Percentiles rank a stretch among this genome's conserved stretches.
Conservation (phyloP, 108 stramenopile species). For the Conticribra weissflogii region DNA sequence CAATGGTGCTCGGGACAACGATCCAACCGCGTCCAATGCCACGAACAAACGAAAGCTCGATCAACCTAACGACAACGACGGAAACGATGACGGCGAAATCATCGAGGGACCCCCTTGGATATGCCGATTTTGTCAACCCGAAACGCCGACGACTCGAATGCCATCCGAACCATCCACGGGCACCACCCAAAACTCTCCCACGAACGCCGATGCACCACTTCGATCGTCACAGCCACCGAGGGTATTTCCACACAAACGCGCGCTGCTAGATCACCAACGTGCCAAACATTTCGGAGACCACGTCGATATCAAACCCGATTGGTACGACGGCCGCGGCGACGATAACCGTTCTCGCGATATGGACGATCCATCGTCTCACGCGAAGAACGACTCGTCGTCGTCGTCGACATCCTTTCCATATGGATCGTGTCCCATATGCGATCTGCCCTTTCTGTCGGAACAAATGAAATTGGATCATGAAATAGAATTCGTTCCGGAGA, state of each 20-base stretch:
- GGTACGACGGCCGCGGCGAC: slow-evolving; percentile 42
- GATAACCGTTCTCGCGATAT: background rate
- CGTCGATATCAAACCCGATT: slow-evolving; percentile 69
- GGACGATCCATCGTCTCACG: background rate
- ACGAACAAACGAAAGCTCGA: too few species aligned
- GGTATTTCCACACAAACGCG: slow-evolving; percentile 60
- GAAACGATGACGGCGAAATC: too few species aligned
- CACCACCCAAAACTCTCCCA: slow-evolving; percentile 13
- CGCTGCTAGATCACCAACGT: slow-evolving; percentile 63
- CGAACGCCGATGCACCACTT: slow-evolving; percentile 1
- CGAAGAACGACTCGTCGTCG: background rate
- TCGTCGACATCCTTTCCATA: background rate
- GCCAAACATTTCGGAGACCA: slow-evolving; percentile 78
- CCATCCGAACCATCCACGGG: slow-evolving; percentile 5
- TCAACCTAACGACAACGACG: too few species aligned
- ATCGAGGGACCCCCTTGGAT: too few species aligned
- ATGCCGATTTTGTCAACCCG: too few species aligned
- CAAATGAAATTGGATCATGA: slow-evolving; percentile 12
- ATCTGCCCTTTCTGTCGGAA: slow-evolving; percentile 1
- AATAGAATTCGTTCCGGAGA: slow-evolving; percentile 28
- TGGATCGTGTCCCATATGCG: slow-evolving; percentile 27
- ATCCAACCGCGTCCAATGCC: too few species aligned
- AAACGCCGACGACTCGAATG: too few species aligned
- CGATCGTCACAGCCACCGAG: slow-evolving; percentile 10
- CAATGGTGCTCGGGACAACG: too few species aligned